A percentile compares a stretch with the other conserved stretches of the same genome.
These are phyloP conservation scores for Lasiosphaeria ovina DNA, from an alignment of 495 filamentous ascomycete species.

Conservation along the genomic window DNA sequence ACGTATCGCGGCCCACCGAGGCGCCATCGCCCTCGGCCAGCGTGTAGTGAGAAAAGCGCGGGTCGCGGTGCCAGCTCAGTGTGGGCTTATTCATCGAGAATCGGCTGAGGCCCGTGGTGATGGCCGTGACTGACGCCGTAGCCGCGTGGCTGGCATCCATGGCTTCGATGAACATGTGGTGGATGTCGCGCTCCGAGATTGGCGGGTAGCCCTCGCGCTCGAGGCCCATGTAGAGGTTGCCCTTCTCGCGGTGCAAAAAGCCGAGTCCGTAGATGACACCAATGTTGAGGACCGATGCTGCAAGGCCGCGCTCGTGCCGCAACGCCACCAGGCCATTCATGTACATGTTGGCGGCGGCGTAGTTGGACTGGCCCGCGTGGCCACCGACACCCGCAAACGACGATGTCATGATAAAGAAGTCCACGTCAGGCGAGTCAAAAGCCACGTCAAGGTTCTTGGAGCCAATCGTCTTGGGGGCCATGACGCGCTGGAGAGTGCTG, in stretches of 20 bases:
- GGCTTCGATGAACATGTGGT: conserved; percentile 60
- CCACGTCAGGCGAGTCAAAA: conserved; percentile 34
- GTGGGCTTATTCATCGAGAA: conserved; percentile 26
- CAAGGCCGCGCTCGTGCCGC: conserved; percentile 33
- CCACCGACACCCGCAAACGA: conserved; percentile 48
- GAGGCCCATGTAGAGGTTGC: conserved; percentile 38
- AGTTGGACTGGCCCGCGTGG: conserved; percentile 52
- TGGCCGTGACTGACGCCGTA: conserved; percentile 23
- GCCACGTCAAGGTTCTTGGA: conserved; percentile 39
- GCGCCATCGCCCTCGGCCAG: conserved; percentile 17
- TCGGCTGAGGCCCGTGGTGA: conserved; percentile 42
- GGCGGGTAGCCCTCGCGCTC: conserved; percentile 47
- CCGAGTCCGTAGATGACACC: conserved; percentile 58
- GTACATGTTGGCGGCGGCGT: conserved; percentile 57
- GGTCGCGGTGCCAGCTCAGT: conserved; percentile 41
- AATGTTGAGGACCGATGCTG: conserved; percentile 52
- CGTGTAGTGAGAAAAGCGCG: conserved; percentile 39
- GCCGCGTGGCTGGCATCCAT: conserved; percentile 40
- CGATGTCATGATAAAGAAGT: conserved; percentile 52
- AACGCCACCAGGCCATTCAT: conserved; percentile 46
- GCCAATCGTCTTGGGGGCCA: conserved; percentile 46
- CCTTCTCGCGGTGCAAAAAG: conserved; percentile 50
- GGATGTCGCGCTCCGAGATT: conserved; percentile 59
- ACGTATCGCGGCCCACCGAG: background rate
- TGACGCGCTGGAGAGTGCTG: conserved; percentile 37